Evolutionary conservation across 2,329 filamentous ascomycete genomes (phyloP).

Genomic region (Pseudogymnoascus pannorum): DNA sequence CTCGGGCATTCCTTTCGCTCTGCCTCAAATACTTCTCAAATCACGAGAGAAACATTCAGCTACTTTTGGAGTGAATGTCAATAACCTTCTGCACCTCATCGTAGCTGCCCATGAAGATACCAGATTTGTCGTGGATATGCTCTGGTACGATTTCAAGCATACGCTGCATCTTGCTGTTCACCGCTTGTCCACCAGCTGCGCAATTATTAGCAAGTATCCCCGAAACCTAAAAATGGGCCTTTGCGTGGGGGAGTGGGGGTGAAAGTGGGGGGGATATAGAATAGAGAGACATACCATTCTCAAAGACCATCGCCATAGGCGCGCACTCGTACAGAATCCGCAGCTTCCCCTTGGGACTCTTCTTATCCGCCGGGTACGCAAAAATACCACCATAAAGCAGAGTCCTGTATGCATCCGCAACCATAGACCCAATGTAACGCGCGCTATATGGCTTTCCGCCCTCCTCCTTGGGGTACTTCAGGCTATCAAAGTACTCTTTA

Average conservation of each 20-base stretch:
- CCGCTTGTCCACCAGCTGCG: constrained; percentile 79
- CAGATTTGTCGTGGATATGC: constrained; percentile 89
- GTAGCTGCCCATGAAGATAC: constrained; percentile 92
- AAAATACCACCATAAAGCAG: constrained; percentile 94
- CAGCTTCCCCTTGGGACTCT: constrained; percentile 97
- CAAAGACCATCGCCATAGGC: constrained; percentile 97
- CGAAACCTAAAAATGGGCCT: too few species aligned
- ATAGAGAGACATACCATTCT: constrained; percentile 66
- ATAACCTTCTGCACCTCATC: constrained; percentile 94
- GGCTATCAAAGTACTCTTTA: constrained; percentile 78
- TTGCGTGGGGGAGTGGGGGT: too few species aligned
- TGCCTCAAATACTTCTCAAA: not conserved
- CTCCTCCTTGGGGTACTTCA: constrained; percentile 68
- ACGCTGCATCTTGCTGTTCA: constrained; percentile 84
- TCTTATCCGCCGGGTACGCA: constrained; percentile 94
- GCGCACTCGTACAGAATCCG: constrained; percentile 97
- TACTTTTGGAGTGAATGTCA: constrained; percentile 9
- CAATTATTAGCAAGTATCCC: constrained; percentile 25
- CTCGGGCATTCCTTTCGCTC: not conserved
- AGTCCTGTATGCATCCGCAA: constrained; percentile 94
- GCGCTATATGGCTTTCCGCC: constrained; percentile 86
- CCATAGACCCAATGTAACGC: constrained; percentile 96
- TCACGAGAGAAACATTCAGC: not conserved
- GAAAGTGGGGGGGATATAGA: not conserved
- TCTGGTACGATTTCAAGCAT: constrained; percentile 87